Percentiles rank a stretch among this genome's conserved stretches.
These are phyloP conservation scores for Nissolia schottii DNA, from an alignment of 306 rosid species.

Conservation along the genomic window DNA sequence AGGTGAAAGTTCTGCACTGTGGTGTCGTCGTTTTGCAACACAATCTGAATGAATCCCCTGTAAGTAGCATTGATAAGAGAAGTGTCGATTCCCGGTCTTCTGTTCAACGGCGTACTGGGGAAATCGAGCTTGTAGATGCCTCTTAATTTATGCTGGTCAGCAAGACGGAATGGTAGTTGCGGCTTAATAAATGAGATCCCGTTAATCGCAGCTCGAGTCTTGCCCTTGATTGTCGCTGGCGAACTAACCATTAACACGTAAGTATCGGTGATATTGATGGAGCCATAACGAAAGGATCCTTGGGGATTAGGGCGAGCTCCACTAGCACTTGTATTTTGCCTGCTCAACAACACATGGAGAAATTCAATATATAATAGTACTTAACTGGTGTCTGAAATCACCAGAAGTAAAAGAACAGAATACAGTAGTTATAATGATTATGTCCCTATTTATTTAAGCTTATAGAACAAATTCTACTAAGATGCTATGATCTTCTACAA, in stretches of 20 bases:
- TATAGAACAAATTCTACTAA: background rate
- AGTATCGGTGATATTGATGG: slow-evolving; percentile 78
- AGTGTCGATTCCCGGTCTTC: slow-evolving; percentile 50
- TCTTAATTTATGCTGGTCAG: slow-evolving; percentile 56
- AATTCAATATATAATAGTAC: background rate
- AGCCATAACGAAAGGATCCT: slow-evolving; percentile 82
- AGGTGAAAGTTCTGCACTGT: slow-evolving; percentile 63
- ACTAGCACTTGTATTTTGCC: slow-evolving; percentile 83
- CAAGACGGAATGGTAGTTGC: slow-evolving; percentile 69
- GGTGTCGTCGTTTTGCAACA: slow-evolving; percentile 79
- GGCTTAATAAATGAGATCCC: slow-evolving; percentile 83
- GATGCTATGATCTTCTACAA: background rate
- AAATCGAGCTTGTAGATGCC: slow-evolving; percentile 85
- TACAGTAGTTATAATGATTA: background rate
- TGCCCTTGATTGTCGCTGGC: slow-evolving; percentile 46
- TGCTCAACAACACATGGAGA: slow-evolving; percentile 23
- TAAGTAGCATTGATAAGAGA: slow-evolving; percentile 79
- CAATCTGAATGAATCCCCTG: slow-evolving; percentile 75
- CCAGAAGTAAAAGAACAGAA: background rate
- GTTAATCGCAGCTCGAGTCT: slow-evolving; percentile 55
- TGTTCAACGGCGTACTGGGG: slow-evolving; percentile 58
- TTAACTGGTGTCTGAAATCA: background rate
- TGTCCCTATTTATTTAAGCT: background rate
- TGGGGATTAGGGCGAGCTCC: slow-evolving; percentile 98
- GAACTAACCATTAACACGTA: slow-evolving; percentile 54